Conservation (phyloP, 208 protist genomes). For the Vickermania spadyakhi region DNA sequence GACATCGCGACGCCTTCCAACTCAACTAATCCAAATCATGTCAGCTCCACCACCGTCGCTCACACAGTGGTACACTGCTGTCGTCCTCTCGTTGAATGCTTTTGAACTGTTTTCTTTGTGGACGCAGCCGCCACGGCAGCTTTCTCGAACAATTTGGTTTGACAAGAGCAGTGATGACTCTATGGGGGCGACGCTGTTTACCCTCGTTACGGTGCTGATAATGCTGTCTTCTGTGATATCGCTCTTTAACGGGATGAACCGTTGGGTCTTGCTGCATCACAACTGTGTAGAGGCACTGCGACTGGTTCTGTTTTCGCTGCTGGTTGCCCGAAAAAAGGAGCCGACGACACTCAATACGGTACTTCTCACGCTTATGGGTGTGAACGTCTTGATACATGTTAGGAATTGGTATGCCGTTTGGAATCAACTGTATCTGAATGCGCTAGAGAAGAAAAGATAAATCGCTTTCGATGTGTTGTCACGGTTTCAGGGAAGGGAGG, state of each 20-base stretch:
- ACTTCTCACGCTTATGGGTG: constrained; percentile 35
- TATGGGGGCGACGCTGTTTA: constrained; percentile 7
- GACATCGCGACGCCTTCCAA: too few relatives aligned
- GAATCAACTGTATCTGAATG: constrained; percentile 8
- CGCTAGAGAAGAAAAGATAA: background rate
- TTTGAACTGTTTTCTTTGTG: constrained; percentile 27
- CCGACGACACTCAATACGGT: constrained; percentile 49
- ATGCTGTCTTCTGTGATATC: constrained; percentile 3
- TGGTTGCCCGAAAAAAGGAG: constrained; percentile 10
- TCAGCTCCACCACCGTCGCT: constrained; percentile 16
- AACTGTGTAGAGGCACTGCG: background rate
- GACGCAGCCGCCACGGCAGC: constrained; percentile 5
- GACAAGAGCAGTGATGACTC: background rate
- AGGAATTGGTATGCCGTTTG: constrained; percentile 45
- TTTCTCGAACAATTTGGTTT: constrained; percentile 1
- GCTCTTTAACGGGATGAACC: background rate
- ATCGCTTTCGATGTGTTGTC: too few relatives aligned
- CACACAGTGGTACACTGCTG: constrained; percentile 44
- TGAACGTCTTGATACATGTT: constrained; percentile 37
- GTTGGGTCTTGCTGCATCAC: background rate
- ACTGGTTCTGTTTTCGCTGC: constrained; percentile 1
- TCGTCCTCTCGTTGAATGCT: constrained; percentile 16
- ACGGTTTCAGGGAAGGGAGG: too few relatives aligned
- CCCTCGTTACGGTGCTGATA: constrained; percentile 6
- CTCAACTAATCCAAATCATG: too few relatives aligned